Conservation (phyloP, 2,329 filamentous ascomycete genomes). For the Ophiostoma montium region DNA sequence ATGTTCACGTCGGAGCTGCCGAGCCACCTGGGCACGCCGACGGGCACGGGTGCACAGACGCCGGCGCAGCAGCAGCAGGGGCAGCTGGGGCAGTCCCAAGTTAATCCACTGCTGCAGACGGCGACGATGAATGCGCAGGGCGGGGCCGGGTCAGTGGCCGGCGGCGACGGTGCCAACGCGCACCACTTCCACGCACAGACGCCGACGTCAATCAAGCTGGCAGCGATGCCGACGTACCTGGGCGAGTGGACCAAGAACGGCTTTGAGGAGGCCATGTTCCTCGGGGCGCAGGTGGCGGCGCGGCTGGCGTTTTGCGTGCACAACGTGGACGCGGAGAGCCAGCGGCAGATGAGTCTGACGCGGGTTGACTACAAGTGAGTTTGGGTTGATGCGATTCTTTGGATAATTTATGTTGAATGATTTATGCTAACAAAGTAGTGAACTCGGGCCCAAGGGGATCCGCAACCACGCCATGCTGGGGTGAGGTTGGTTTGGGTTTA, state of each 20-base stretch:
- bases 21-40: conserved; percentile 81
- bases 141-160: conserved; percentile 13
- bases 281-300: conserved; percentile 77
- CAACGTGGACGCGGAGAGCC: conserved; percentile 41
- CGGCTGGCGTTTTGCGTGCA: conserved; percentile 44
- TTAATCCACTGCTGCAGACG: conserved; percentile 84
- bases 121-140: conserved; percentile 48
- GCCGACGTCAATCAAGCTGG: conserved; percentile 69
- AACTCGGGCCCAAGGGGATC: conserved; percentile 39
- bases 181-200: conserved; percentile 53
- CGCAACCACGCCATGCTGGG: conserved; percentile 39
- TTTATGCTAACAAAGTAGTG: conserved; percentile 23
- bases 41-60: conserved; percentile 82
- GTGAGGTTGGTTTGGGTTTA: conserved; percentile 14
- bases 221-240: conserved; percentile 70
- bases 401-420: neutral
- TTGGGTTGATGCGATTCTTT: neutral
- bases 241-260: conserved; percentile 76
- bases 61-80: conserved; percentile 53
- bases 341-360: conserved; percentile 41
- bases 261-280: conserved; percentile 70
- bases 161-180: conserved; percentile 20
- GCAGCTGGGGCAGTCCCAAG: conserved; percentile 36
- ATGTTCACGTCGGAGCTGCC: conserved; percentile 97
- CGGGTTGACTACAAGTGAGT: conserved; percentile 49